Conservation (phyloP, 106 monocot species). For the Allium sativum region DNA sequence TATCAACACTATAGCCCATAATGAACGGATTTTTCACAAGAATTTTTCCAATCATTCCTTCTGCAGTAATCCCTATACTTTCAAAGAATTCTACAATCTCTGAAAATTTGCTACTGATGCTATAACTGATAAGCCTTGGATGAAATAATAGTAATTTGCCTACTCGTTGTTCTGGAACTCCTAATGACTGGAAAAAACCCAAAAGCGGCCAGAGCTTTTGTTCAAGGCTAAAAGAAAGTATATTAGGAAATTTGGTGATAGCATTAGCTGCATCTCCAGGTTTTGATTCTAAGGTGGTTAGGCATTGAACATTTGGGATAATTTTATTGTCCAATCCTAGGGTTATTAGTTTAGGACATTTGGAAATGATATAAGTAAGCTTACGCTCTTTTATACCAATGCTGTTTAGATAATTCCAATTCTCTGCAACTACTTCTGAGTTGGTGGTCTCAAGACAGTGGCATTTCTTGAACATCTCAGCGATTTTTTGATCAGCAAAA, state of each 20-base stretch:
- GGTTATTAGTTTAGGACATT: constrained; percentile 79
- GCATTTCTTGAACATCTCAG: constrained; percentile 38
- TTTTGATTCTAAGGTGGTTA: constrained; percentile 50
- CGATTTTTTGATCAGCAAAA: constrained; percentile 35
- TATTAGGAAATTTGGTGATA: constrained; percentile 67
- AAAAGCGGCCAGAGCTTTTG: constrained; percentile 90
- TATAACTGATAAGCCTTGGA: constrained; percentile 87
- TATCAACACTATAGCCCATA: constrained; percentile 82
- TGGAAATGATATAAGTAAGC: constrained; percentile 53
- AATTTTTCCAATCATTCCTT: constrained; percentile 50
- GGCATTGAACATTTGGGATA: constrained; percentile 62
- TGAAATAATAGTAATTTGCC: constrained; percentile 64
- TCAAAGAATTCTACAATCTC: constrained; percentile 45
- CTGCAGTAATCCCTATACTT: constrained; percentile 34
- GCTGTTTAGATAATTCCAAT: constrained; percentile 63
- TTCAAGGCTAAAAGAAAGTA: constrained; percentile 74
- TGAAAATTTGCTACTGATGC: constrained; percentile 63
- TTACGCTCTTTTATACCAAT: constrained; percentile 74
- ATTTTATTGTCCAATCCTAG: constrained; percentile 49
- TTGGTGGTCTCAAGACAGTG: constrained; percentile 26
- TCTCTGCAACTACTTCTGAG: constrained; percentile 23
- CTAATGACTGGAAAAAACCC: constrained; percentile 75
- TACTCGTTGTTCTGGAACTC: constrained; percentile 44
- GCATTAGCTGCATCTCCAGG: constrained; percentile 48
- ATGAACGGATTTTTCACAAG: constrained; percentile 73